Evolutionary conservation across 352 stramenopile genomes (phyloP), one percentile per base, ranked within the genome.

Genomic region (Phytophthora pseudosyringae): DNA sequence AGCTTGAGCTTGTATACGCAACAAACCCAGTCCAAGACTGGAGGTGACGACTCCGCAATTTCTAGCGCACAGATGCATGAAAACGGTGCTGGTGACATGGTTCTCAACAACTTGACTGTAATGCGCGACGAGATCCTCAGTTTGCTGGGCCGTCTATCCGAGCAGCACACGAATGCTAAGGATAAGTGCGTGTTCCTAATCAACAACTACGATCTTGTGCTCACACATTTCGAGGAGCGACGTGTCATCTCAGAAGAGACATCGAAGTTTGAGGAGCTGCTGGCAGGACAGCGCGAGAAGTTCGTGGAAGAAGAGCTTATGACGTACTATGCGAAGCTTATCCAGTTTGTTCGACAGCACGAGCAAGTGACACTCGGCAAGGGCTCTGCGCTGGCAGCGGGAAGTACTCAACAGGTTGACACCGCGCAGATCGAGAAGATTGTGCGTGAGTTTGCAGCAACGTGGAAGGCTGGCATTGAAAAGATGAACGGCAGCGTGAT

Each of bases 401-500:
- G 44, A 8, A 69, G 43, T n/a, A 51, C 33, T 13, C 47, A 65
- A 25, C 75, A 94, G 57, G 75, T 98, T 16, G 95, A 98, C 61
- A 78, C 82, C 8, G 81, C 86, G 25, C 83, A 98, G 39, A 89
- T 98, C 12, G 95, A 99, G 75, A 89, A 81, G 31, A 95, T 99
- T 48, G 95, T 99, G 25, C 78, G 86, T 40, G 95, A 99, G 67
- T 99, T 99, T 85, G 90, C 94, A 16, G 88, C 84, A 7, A 96
- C 90, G 35, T 99, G 97, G 97, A 98, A 98, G 60, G 73, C 64
- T 40, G 94, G 90, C 6, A 99, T 99, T 60, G 95, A 99, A 75
- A 93, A 95, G 55, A 99, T 99, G 80, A 99, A 99, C 78, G 73
- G 90, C 51, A 98, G 99, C 76, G 91, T 99, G 31, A 91, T 99